These are phyloP conservation scores for Arthrobotrys megalospora DNA, from an alignment of 2,329 filamentous ascomycete species.

Conservation along the genomic window DNA sequence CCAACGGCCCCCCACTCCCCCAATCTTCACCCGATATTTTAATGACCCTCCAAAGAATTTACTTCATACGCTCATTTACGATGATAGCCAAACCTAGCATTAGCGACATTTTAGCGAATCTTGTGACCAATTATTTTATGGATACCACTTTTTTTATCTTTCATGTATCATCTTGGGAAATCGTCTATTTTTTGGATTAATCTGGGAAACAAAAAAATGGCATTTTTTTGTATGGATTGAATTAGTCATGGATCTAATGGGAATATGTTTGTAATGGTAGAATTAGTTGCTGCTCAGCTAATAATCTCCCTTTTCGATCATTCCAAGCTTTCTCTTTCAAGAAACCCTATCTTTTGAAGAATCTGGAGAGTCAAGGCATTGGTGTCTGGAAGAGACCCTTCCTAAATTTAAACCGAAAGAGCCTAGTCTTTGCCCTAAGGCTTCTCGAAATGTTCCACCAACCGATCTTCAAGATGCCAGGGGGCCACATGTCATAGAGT, in stretches of 20 bases:
- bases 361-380: too few species aligned
- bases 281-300: too few species aligned
- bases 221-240: constrained; percentile 19
- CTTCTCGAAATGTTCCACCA: too few species aligned
- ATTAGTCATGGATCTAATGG: constrained; percentile 49
- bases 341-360: too few species aligned
- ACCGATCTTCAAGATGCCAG: too few species aligned
- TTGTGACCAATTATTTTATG: constrained; percentile 39
- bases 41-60: constrained; percentile 44
- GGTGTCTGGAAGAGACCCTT: too few species aligned
- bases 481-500: too few species aligned
- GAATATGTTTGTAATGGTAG: constrained; percentile 6
- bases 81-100: constrained; percentile 37
- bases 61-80: constrained; percentile 56
- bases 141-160: constrained; percentile 35
- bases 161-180: constrained; percentile 49
- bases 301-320: too few species aligned
- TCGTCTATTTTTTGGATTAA: constrained; percentile 33
- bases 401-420: too few species aligned
- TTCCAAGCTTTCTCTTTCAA: too few species aligned
- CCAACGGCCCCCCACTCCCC: constrained; percentile 33
- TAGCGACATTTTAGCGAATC: constrained; percentile 56
- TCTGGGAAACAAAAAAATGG: constrained; percentile 11
- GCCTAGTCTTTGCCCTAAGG: too few species aligned
- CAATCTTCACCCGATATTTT: constrained; percentile 36